These are phyloP conservation scores for Viridothelium virens DNA, from an alignment of 495 filamentous ascomycete species.

Conservation along the genomic window DNA sequence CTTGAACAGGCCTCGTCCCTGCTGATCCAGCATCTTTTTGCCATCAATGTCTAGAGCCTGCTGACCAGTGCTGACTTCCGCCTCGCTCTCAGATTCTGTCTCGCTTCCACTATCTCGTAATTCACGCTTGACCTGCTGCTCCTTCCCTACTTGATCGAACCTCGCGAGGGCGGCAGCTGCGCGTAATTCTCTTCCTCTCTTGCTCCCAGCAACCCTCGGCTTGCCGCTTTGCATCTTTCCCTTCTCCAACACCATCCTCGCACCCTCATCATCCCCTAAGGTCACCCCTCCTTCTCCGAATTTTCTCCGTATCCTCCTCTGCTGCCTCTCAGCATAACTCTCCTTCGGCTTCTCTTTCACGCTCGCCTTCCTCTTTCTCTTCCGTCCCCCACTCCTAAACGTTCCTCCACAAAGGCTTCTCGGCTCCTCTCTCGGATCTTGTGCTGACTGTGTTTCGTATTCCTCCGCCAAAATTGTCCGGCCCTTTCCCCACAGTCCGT, in stretches of 20 bases:
- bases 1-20: constrained; percentile 56
- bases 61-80: constrained; percentile 22
- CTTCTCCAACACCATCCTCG: constrained; percentile 56
- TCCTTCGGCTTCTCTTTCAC: constrained; percentile 39
- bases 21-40: constrained; percentile 48
- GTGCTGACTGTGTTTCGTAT: constrained; percentile 46
- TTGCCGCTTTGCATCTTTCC: constrained; percentile 53
- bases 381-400: constrained; percentile 47
- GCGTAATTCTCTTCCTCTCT: constrained; percentile 62
- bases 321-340: constrained; percentile 54
- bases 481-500: constrained; percentile 70
- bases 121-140: constrained; percentile 34
- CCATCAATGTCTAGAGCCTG: constrained; percentile 52
- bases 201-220: constrained; percentile 62
- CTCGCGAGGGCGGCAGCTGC: constrained; percentile 69
- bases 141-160: constrained; percentile 52
- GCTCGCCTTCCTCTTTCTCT: constrained; percentile 38
- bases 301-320: constrained; percentile 61
- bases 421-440: constrained; percentile 47
- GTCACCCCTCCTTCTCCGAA: constrained; percentile 61
- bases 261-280: constrained; percentile 58
- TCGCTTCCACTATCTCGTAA: constrained; percentile 22
- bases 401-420: constrained; percentile 64
- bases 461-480: constrained; percentile 50
- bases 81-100: constrained; percentile 29